These are phyloP conservation scores for Podila epicladia DNA, from an alignment of 192 early-diverging fungal genomes.

Conservation along the genomic window DNA sequence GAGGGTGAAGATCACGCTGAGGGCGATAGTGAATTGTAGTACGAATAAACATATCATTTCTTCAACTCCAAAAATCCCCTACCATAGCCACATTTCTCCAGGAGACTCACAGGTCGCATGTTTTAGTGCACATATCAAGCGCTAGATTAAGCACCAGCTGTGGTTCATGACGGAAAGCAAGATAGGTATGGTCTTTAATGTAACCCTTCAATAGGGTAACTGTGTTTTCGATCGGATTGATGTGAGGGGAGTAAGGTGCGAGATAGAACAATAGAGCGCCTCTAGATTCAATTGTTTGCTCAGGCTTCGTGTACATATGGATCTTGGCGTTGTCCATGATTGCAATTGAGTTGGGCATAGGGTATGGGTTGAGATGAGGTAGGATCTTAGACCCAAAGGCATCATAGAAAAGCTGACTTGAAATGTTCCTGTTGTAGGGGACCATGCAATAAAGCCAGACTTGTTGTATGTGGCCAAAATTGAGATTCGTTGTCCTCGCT, in stretches of 20 bases:
- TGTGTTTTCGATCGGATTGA: background rate
- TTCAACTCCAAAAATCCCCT: too few species aligned
- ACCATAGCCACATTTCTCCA: too few species aligned
- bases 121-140: too few species aligned
- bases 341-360: constrained; percentile 4
- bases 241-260: constrained; percentile 4
- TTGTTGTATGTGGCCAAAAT: background rate
- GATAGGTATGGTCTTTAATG: too few species aligned
- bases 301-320: constrained; percentile 6
- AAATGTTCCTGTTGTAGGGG: background rate
- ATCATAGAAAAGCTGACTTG: background rate
- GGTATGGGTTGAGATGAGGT: constrained; percentile 1
- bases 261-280: constrained; percentile 4
- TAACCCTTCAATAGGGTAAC: too few species aligned
- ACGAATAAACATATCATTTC: too few species aligned
- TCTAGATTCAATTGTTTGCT: background rate
- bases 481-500: background rate
- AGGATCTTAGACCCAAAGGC: background rate
- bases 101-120: too few species aligned
- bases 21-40: too few species aligned
- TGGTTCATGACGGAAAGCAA: too few species aligned
- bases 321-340: constrained; percentile 13
- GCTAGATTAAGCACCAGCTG: too few species aligned
- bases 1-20: too few species aligned
- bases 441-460: background rate